Conservation (phyloP, 1,139 yeast species). For the Wickerhamomyces sp. region DNA sequence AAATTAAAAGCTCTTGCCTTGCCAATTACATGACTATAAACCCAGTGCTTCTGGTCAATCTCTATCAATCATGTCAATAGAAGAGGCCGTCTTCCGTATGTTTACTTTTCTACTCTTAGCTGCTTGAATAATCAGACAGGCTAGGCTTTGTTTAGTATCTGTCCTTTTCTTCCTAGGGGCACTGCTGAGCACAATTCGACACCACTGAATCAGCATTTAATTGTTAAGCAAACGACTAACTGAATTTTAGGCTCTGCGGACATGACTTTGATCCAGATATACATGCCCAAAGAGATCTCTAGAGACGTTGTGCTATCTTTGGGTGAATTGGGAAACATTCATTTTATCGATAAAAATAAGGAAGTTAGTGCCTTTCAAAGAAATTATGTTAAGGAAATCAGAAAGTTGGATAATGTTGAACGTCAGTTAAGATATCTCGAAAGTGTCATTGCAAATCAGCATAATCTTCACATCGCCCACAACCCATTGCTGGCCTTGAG, state of each 20-base stretch:
- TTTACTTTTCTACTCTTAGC: neutral
- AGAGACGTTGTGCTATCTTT: constrained; percentile 61
- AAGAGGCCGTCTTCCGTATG: constrained; percentile 25
- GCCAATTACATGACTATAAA: too few species aligned
- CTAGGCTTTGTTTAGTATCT: neutral
- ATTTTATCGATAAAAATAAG: constrained; percentile 66
- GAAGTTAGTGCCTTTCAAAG: constrained; percentile 70
- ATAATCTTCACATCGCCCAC: constrained; percentile 12
- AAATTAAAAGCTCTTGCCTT: too few species aligned
- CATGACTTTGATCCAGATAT: constrained; percentile 71
- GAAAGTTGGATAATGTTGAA: constrained; percentile 64
- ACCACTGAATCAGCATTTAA: neutral
- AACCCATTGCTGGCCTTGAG: constrained; percentile 13
- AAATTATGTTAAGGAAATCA: constrained; percentile 62
- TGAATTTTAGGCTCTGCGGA: constrained; percentile 53
- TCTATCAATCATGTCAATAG: constrained; percentile 4
- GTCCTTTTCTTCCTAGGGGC: neutral
- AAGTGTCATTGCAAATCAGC: constrained; percentile 36
- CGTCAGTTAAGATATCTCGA: constrained; percentile 55
- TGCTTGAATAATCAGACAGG: too few species aligned
- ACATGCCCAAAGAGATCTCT: constrained; percentile 66
- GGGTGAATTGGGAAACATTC: constrained; percentile 60
- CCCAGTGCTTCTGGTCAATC: too few species aligned
- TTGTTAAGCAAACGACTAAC: constrained; percentile 4
- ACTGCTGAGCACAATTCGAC: neutral